Percentiles rank a stretch among this genome's conserved stretches.
These are phyloP conservation scores for button mushroom (Agaricus bisporus) DNA, from an alignment of 768 basidiomycete genomes.

Conservation along the genomic window DNA sequence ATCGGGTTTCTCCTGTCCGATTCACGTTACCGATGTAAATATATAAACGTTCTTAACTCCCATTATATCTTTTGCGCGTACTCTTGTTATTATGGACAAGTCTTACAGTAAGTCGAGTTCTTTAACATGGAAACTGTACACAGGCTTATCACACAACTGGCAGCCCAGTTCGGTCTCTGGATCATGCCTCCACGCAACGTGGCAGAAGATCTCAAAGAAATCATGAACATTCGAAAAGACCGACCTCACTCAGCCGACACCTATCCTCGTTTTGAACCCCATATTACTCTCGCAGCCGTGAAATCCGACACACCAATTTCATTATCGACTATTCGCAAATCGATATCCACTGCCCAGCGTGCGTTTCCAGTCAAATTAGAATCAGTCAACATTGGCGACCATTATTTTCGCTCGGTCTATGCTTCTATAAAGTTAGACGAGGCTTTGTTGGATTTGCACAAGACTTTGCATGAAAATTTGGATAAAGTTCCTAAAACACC, in stretches of 20 bases:
- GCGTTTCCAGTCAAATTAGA: constrained; percentile 40
- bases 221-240: constrained; percentile 37
- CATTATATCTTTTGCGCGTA: background rate
- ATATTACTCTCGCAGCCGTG: constrained; percentile 59
- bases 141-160: background rate
- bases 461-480: constrained; percentile 32
- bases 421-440: constrained; percentile 39
- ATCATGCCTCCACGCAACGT: constrained; percentile 52
- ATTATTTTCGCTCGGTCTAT: constrained; percentile 71
- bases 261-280: constrained; percentile 60
- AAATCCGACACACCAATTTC: constrained; percentile 22
- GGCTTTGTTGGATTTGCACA: constrained; percentile 44
- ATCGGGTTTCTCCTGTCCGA: background rate
- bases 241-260: constrained; percentile 27
- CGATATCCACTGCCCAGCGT: constrained; percentile 10
- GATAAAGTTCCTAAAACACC: constrained; percentile 43
- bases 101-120: background rate
- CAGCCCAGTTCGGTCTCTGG: constrained; percentile 47
- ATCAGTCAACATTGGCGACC: constrained; percentile 48
- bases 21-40: background rate
- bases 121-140: background rate
- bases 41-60: background rate
- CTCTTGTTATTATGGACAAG: background rate
- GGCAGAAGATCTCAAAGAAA: constrained; percentile 32
- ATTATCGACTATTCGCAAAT: constrained; percentile 17